phyloP scores from a whole-genome alignment of 164 flowering plant genomes.

The Cinnamomum chago region DNA sequence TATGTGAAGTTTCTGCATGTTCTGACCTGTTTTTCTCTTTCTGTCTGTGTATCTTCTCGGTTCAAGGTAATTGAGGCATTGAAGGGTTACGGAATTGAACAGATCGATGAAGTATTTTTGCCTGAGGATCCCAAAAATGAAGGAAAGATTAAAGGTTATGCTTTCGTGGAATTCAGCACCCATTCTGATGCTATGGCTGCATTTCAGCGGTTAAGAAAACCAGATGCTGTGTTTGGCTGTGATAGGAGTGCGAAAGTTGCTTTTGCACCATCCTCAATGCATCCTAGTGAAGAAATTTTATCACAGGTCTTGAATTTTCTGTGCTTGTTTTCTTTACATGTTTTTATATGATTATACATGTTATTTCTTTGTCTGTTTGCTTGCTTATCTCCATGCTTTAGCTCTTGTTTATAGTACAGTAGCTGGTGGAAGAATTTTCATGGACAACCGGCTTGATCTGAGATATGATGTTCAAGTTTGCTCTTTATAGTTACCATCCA shows the following conservation, averaged over 20 bases:
- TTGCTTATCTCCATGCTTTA: no score
- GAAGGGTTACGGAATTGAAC: slow-evolving; percentile 28
- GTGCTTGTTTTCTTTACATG: not conserved
- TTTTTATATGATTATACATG: not conserved
- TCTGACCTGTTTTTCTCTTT: not conserved
- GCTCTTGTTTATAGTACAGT: no score
- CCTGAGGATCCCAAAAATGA: slow-evolving; percentile 36
- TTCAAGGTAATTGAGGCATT: slow-evolving; percentile 30
- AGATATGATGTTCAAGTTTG: no score
- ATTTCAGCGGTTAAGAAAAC: slow-evolving; percentile 34
- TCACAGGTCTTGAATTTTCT: slow-evolving; percentile 31
- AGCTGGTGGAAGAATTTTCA: not conserved
- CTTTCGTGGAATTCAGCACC: slow-evolving; percentile 32
- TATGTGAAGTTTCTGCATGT: not conserved
- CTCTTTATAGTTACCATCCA: no score
- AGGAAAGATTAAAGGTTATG: slow-evolving; percentile 36
- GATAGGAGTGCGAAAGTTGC: slow-evolving; percentile 41
- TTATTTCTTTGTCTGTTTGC: no score
- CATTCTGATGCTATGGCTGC: slow-evolving; percentile 40
- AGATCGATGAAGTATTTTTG: slow-evolving; percentile 28
- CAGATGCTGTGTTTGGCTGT: slow-evolving; percentile 42
- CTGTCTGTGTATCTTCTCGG: not conserved
- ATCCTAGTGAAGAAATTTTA: slow-evolving; percentile 33
- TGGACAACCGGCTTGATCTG: not conserved
- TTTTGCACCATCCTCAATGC: slow-evolving; percentile 29